Conservation (phyloP, 495 filamentous ascomycete species). For the Xylaria palmicola region DNA sequence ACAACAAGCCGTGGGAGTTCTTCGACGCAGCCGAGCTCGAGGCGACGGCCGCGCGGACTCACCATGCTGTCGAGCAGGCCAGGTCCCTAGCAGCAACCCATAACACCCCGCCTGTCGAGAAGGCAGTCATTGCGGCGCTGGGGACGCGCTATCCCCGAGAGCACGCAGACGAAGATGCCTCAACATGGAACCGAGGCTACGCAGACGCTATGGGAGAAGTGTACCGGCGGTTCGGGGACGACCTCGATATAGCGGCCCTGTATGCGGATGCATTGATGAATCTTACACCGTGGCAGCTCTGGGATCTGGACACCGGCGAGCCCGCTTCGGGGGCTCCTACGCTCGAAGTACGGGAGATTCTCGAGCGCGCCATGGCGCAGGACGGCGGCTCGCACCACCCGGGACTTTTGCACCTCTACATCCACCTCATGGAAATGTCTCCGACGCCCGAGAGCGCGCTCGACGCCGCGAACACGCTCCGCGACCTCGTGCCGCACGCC, state of each 20-base stretch:
- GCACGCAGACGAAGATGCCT: constrained; percentile 40
- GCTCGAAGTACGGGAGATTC: constrained; percentile 53
- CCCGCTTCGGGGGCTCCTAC: constrained; percentile 55
- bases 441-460: constrained; percentile 57
- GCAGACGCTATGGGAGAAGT: constrained; percentile 60
- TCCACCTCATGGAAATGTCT: constrained; percentile 77
- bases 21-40: constrained; percentile 61
- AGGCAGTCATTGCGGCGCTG: constrained; percentile 58
- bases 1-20: constrained; percentile 70
- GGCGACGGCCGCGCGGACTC: constrained; percentile 43
- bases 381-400: constrained; percentile 52
- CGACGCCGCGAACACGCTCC: constrained; percentile 55
- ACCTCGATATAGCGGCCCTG: constrained; percentile 60
- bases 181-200: constrained; percentile 56
- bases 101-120: constrained; percentile 46
- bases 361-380: constrained; percentile 52
- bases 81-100: constrained; percentile 19
- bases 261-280: constrained; percentile 71
- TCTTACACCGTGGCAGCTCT: constrained; percentile 65
- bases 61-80: constrained; percentile 45
- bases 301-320: constrained; percentile 59
- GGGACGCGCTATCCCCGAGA: constrained; percentile 53
- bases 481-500: constrained; percentile 61
- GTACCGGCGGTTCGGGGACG: constrained; percentile 51
- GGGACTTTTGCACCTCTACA: constrained; percentile 67